Conservation (phyloP, 371 early-diverging fungal genomes). For the Mortierella sp. region DNA sequence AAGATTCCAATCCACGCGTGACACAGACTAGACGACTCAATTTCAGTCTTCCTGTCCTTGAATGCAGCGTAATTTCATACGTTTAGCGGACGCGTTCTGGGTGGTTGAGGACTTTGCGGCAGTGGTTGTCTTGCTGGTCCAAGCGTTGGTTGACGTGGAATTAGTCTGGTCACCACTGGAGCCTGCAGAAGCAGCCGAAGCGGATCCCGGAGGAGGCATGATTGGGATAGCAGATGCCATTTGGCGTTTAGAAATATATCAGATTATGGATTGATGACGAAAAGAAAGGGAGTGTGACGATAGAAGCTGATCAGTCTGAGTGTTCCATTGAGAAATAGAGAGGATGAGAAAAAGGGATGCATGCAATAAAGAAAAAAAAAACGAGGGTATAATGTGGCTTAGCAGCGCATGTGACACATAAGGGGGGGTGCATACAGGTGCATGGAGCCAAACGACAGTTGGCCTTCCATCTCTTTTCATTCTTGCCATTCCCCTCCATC, state of each 20-base stretch:
- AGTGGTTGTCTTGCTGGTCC: conserved; percentile 39
- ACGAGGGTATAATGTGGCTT: too few species aligned
- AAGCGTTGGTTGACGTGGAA: conserved; percentile 17
- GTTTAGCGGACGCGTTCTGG: conserved; percentile 51
- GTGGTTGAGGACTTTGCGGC: conserved; percentile 28
- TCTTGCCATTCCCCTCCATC: neutral
- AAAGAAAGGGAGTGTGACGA: neutral
- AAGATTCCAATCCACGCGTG: neutral
- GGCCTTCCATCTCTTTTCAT: too few species aligned
- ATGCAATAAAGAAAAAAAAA: too few species aligned
- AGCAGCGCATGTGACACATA: too few species aligned
- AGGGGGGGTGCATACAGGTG: too few species aligned
- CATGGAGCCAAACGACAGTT: too few species aligned
- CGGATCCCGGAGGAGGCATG: conserved; percentile 60
- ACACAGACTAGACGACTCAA: neutral
- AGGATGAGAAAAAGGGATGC: too few species aligned
- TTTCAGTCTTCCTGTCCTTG: neutral
- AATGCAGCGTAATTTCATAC: conserved; percentile 29
- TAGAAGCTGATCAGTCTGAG: too few species aligned
- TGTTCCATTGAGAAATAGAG: too few species aligned
- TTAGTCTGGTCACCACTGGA: conserved; percentile 32
- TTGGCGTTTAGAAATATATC: conserved; percentile 30
- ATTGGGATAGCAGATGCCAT: conserved; percentile 72
- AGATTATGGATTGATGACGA: neutral
- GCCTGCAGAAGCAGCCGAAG: conserved; percentile 19